phyloP scores from a whole-genome alignment of 257 asterid genomes.

The Ophiorrhiza pumila region DNA sequence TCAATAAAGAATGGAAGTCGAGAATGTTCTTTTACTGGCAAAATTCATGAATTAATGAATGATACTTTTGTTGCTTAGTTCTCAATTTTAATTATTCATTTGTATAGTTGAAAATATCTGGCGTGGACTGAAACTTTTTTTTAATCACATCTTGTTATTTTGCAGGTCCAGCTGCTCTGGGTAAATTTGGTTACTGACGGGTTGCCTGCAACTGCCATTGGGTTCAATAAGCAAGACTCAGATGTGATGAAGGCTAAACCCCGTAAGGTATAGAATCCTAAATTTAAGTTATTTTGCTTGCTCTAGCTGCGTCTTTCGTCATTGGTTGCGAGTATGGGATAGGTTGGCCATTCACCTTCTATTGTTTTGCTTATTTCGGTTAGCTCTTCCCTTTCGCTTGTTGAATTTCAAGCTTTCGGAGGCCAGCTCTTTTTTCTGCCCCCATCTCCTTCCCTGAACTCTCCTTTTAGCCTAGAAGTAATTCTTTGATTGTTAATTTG shows the following conservation, averaged over 20 bases:
- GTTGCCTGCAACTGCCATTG: slow-evolving; percentile 99
- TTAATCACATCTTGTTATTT: slow-evolving; percentile 21
- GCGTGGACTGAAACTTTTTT: slow-evolving; percentile 11
- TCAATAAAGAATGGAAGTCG: background rate
- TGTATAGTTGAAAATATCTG: slow-evolving; percentile 1
- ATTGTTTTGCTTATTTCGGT: background rate
- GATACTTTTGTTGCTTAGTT: background rate
- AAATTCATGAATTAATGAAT: background rate
- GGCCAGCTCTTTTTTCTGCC: background rate
- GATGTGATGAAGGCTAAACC: slow-evolving; percentile 99
- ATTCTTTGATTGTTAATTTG: background rate
- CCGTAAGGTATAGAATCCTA: slow-evolving; percentile 64
- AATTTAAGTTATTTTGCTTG: background rate
- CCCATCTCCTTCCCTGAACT: background rate
- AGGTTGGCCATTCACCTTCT: background rate
- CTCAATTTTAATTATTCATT: background rate
- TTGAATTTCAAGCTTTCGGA: background rate
- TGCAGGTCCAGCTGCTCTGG: slow-evolving; percentile 99
- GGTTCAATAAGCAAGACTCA: slow-evolving; percentile 94
- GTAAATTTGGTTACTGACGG: slow-evolving; percentile 99
- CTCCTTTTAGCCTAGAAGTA: background rate
- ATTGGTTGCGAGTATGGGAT: background rate
- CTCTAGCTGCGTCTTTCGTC: background rate
- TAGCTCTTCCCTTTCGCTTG: background rate
- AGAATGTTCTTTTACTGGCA: background rate